Conservation (phyloP, 495 filamentous ascomycete genomes). For the Penicillium longicatenatum region DNA sequence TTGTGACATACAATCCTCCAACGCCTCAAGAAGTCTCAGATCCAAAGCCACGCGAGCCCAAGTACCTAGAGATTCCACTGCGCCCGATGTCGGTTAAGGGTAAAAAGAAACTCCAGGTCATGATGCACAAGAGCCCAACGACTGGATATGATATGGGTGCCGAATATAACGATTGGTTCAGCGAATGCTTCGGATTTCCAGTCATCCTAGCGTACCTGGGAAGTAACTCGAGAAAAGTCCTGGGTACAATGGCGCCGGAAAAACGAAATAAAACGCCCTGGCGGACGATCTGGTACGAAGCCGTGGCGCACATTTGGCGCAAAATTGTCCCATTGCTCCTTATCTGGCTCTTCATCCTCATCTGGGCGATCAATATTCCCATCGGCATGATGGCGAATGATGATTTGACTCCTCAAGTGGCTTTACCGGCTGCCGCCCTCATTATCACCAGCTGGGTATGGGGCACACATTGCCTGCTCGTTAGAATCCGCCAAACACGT, state of each 20-base stretch:
- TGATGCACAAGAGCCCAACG: slow-evolving; percentile 65
- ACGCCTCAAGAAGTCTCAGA: slow-evolving; percentile 9
- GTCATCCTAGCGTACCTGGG: slow-evolving; percentile 73
- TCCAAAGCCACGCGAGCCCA: slow-evolving; percentile 16
- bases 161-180: slow-evolving; percentile 74
- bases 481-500: slow-evolving; percentile 27
- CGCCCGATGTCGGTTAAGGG: slow-evolving; percentile 36
- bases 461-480: background rate
- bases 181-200: slow-evolving; percentile 64
- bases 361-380: background rate
- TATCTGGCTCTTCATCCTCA: background rate
- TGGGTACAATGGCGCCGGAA: slow-evolving; percentile 56
- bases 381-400: background rate
- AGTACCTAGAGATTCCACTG: slow-evolving; percentile 59
- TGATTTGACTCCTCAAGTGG: background rate
- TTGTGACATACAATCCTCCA: slow-evolving; percentile 57
- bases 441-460: slow-evolving; percentile 1
- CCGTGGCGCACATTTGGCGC: background rate
- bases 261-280: slow-evolving; percentile 16
- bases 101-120: slow-evolving; percentile 50
- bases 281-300: slow-evolving; percentile 3
- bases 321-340: background rate
- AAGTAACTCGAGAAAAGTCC: slow-evolving; percentile 58
- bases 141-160: slow-evolving; percentile 67
- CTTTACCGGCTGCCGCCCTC: background rate